Evolutionary conservation across 176 grass and related monocot genomes (phyloP).

Genomic region (Panicum miliaceum): DNA sequence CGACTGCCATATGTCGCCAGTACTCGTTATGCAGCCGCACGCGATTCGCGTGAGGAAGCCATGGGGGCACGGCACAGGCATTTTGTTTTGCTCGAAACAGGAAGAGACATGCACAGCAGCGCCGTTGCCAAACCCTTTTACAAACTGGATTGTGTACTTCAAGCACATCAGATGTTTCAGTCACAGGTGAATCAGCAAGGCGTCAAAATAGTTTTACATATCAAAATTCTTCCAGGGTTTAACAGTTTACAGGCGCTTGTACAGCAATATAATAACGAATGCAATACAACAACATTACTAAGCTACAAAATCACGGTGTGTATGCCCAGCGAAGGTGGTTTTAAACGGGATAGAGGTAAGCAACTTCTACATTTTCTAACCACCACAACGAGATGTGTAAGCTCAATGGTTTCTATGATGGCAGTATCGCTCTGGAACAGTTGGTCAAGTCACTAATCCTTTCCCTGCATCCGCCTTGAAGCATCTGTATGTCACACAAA

Average conservation of each 20-base stretch:
- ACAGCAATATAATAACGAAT: slow-evolving; percentile 6
- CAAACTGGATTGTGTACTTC: background rate
- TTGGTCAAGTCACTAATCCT: background rate
- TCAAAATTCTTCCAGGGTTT: background rate
- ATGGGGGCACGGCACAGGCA: slow-evolving; percentile 14
- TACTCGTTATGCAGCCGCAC: background rate
- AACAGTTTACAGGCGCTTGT: slow-evolving; percentile 24
- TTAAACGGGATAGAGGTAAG: background rate
- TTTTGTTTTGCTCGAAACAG: background rate
- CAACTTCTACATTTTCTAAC: background rate
- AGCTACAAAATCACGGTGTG: slow-evolving; percentile 45
- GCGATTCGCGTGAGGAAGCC: slow-evolving; percentile 17
- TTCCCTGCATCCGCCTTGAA: background rate
- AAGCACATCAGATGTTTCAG: background rate
- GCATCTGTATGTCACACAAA: slow-evolving; percentile 17
- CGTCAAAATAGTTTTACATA: background rate
- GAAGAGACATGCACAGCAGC: background rate
- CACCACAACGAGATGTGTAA: background rate
- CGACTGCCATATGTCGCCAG: slow-evolving; percentile 19
- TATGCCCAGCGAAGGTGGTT: background rate
- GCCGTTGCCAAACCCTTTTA: background rate
- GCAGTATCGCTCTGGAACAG: background rate
- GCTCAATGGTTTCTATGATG: background rate
- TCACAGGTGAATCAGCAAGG: background rate
- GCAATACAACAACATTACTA: slow-evolving; percentile 24